phyloP scores from a whole-genome alignment of 2,329 filamentous ascomycete species.

The Penicillium brevicompactum region DNA sequence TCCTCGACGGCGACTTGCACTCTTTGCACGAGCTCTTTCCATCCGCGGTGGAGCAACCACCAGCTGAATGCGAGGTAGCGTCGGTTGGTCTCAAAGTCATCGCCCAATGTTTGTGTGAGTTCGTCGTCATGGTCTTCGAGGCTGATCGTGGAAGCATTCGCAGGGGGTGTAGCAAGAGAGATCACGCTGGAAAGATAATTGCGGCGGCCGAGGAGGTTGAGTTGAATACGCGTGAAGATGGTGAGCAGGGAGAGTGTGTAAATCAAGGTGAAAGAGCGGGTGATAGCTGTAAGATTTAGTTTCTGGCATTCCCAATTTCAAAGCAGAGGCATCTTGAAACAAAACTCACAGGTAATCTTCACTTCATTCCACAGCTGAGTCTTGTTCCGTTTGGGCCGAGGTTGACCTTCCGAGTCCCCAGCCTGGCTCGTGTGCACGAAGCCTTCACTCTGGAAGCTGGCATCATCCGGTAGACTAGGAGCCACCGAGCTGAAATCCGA shows the following conservation, averaged over 20 bases:
- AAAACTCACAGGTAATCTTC: slow-evolving; percentile 80
- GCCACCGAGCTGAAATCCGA: slow-evolving; percentile 60
- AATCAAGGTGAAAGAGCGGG: slow-evolving; percentile 84
- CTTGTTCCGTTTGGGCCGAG: slow-evolving; percentile 73
- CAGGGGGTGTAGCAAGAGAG: slow-evolving; percentile 76
- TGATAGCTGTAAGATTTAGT: slow-evolving; percentile 65
- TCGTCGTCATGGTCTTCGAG: slow-evolving; percentile 94
- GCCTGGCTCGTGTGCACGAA: slow-evolving; percentile 82
- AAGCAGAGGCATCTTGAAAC: not conserved
- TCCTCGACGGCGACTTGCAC: slow-evolving; percentile 86
- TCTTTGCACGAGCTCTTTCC: slow-evolving; percentile 76
- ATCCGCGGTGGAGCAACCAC: slow-evolving; percentile 94
- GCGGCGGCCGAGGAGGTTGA: slow-evolving; percentile 91
- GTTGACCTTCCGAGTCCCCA: slow-evolving; percentile 52
- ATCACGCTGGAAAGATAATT: slow-evolving; percentile 97
- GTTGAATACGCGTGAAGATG: slow-evolving; percentile 89
- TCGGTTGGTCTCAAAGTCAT: slow-evolving; percentile 94
- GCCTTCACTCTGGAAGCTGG: slow-evolving; percentile 76
- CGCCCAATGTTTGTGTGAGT: slow-evolving; percentile 80
- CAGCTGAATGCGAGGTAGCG: slow-evolving; percentile 96
- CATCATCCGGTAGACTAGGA: slow-evolving; percentile 78
- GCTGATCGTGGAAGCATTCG: slow-evolving; percentile 74
- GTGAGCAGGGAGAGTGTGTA: slow-evolving; percentile 89
- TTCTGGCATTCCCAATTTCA: not conserved
- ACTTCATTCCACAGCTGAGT: slow-evolving; percentile 96